These are phyloP conservation scores for Saturnispora serradocipensis DNA, from an alignment of 805 yeast genomes.

Conservation along the genomic window DNA sequence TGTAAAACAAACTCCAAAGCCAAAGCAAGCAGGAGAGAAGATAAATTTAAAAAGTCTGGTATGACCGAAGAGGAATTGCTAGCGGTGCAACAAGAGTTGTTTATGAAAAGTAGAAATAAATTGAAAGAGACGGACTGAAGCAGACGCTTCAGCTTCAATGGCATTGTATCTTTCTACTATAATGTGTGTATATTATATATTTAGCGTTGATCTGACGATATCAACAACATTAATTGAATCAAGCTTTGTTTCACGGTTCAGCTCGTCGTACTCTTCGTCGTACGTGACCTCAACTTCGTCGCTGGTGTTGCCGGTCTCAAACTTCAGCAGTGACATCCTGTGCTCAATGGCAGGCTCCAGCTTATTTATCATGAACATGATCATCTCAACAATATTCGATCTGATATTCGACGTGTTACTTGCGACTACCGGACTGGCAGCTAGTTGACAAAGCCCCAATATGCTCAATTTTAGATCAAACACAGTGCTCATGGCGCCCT, in stretches of 20 bases:
- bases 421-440: conserved; percentile 16
- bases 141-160: not conserved
- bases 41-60: conserved; percentile 90
- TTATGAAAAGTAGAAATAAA: conserved; percentile 40
- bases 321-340: conserved; percentile 34
- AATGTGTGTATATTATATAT: conserved; percentile 10
- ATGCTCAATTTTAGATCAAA: conserved; percentile 48
- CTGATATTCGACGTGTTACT: not conserved
- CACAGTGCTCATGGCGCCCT: conserved; percentile 30
- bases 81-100: conserved; percentile 86
- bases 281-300: conserved; percentile 16
- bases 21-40: conserved; percentile 73
- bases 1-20: conserved; percentile 85
- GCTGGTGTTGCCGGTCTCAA: conserved; percentile 19
- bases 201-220: conserved; percentile 22
- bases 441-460: conserved; percentile 33
- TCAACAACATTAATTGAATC: conserved; percentile 26
- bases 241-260: conserved; percentile 25
- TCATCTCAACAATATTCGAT: conserved; percentile 26
- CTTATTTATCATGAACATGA: conserved; percentile 31
- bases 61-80: conserved; percentile 86
- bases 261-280: conserved; percentile 24
- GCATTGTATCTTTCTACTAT: not conserved
- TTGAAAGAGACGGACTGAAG: conserved; percentile 17
- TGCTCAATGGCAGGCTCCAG: conserved; percentile 35